Evolutionary conservation across 352 stramenopile genomes (phyloP).

Genomic region (Globisporangium heterothallicum): DNA sequence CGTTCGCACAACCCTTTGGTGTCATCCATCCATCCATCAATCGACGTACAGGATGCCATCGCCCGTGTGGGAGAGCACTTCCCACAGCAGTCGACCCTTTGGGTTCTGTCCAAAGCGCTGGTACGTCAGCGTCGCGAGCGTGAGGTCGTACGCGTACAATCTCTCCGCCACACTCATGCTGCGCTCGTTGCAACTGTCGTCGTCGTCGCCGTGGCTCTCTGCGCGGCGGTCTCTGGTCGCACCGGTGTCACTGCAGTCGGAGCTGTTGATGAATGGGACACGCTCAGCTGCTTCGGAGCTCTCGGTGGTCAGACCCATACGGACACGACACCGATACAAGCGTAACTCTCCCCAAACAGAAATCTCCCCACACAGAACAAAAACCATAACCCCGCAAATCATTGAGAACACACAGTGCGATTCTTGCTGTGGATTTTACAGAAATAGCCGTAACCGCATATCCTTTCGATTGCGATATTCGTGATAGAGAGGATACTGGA

Average conservation of each 20-base stretch:
- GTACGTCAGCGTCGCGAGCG: slow-evolving; percentile 61
- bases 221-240: too few species aligned
- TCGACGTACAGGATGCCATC: slow-evolving; percentile 74
- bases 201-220: not conserved
- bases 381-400: not conserved
- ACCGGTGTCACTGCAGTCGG: not conserved
- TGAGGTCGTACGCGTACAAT: slow-evolving; percentile 74
- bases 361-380: not conserved
- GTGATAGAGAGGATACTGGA: too few species aligned
- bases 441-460: too few species aligned
- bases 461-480: too few species aligned
- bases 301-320: slow-evolving; percentile 1
- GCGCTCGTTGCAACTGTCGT: not conserved
- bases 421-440: too few species aligned
- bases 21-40: too few species aligned
- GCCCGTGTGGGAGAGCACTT: slow-evolving; percentile 75
- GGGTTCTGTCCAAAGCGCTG: slow-evolving; percentile 51
- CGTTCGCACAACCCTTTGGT: too few species aligned
- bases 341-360: not conserved
- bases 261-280: not conserved
- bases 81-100: slow-evolving; percentile 49
- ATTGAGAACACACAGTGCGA: too few species aligned
- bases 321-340: not conserved
- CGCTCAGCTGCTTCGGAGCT: not conserved
- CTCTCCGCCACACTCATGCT: slow-evolving; percentile 51